These are phyloP conservation scores for Tetrahymena malaccensis DNA, from an alignment of 73 alveolate species.

Conservation along the genomic window DNA sequence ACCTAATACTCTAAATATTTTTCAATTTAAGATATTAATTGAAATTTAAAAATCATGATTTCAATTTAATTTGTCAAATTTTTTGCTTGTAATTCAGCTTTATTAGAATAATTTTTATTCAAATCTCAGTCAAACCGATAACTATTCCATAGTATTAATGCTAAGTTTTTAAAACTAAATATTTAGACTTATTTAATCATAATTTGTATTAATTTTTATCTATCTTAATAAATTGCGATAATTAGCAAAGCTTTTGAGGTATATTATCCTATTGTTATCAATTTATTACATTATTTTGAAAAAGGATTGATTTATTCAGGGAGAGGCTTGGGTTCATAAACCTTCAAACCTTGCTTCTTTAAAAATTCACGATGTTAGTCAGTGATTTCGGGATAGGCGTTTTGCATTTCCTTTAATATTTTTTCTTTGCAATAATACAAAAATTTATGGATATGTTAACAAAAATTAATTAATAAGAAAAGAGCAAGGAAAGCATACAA, in stretches of 20 bases:
- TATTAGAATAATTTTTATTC: no score
- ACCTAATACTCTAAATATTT: background rate
- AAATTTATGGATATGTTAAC: background rate
- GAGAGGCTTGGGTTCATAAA: background rate
- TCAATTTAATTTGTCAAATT: background rate
- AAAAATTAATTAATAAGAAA: background rate
- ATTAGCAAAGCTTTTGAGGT: background rate
- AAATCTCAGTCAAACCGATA: background rate
- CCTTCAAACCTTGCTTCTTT: background rate
- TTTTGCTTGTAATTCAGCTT: background rate
- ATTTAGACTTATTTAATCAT: no score
- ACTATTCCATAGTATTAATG: background rate
- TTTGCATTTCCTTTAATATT: background rate
- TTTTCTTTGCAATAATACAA: background rate
- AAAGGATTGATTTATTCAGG: background rate
- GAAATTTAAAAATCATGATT: background rate
- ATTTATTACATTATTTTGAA: background rate
- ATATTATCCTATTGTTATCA: background rate
- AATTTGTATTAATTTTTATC: background rate
- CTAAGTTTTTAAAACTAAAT: background rate
- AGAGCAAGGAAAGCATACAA: background rate
- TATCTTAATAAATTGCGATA: background rate
- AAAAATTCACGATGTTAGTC: background rate
- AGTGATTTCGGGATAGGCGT: background rate
- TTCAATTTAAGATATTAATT: background rate